These are phyloP conservation scores for Entrophospora sp. DNA, from an alignment of 192 early-diverging fungal genomes.

Conservation along the genomic window DNA sequence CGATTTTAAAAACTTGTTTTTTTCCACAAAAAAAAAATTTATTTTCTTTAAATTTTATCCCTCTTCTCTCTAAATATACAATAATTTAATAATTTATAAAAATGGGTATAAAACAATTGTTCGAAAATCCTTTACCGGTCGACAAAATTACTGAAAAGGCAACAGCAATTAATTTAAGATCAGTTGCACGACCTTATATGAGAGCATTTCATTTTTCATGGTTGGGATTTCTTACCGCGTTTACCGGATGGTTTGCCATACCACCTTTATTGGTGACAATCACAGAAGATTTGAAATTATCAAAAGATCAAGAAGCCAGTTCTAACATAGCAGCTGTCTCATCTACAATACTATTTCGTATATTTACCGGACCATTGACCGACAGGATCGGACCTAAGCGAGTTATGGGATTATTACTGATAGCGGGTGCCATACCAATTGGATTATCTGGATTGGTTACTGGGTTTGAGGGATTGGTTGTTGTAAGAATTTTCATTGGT, in stretches of 20 bases:
- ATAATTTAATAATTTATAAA: too few relatives aligned
- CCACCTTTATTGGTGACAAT: constrained; percentile 50
- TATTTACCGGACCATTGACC: constrained; percentile 37
- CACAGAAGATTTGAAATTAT: constrained; percentile 41
- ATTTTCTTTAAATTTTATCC: too few relatives aligned
- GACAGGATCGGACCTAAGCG: constrained; percentile 36
- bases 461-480: constrained; percentile 39
- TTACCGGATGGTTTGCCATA: constrained; percentile 52
- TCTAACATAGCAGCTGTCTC: constrained; percentile 44
- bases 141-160: constrained; percentile 28
- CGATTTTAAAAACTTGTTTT: too few relatives aligned
- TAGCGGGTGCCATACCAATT: constrained; percentile 46
- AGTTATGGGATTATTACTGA: constrained; percentile 46
- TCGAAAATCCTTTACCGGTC: constrained; percentile 22
- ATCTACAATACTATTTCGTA: constrained; percentile 50
- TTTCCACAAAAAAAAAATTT: too few relatives aligned
- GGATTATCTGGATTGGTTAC: constrained; percentile 36
- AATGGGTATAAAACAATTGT: too few relatives aligned
- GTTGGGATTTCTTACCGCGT: constrained; percentile 35
- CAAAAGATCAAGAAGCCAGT: constrained; percentile 29
- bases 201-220: constrained; percentile 29
- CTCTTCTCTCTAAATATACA: too few relatives aligned
- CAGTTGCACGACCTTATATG: constrained; percentile 29
- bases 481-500: constrained; percentile 47
- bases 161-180: constrained; percentile 27